Evolutionary conservation across 495 filamentous ascomycete genomes (phyloP).

Genomic region (Aspergillus saccharolyticus): DNA sequence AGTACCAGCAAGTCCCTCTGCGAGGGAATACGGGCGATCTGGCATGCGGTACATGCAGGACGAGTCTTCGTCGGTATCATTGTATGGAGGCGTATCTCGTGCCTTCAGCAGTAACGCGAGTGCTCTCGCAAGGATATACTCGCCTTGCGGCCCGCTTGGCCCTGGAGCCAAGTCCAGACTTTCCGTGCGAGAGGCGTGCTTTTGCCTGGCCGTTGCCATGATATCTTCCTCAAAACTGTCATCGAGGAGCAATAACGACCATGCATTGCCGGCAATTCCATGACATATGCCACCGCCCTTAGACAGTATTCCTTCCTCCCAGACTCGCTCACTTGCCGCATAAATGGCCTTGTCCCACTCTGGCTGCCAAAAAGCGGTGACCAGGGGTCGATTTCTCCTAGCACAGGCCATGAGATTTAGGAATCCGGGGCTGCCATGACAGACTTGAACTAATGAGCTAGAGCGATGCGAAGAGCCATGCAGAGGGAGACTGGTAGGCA

Average conservation of each 20-base stretch:
- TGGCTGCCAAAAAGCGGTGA: slow-evolving; percentile 31
- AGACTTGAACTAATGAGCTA: slow-evolving; percentile 42
- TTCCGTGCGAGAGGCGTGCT: slow-evolving; percentile 18
- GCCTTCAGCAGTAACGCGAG: slow-evolving; percentile 40
- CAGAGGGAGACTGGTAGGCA: slow-evolving; percentile 25
- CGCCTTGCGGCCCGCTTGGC: slow-evolving; percentile 21
- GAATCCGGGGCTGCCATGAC: slow-evolving; percentile 42
- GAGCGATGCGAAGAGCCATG: slow-evolving; percentile 15
- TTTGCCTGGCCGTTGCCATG: slow-evolving; percentile 20
- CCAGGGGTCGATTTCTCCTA: slow-evolving; percentile 24
- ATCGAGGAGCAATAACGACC: slow-evolving; percentile 35
- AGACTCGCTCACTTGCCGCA: slow-evolving; percentile 35
- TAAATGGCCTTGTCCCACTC: slow-evolving; percentile 38
- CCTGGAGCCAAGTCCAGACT: neutral
- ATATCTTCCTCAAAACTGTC: slow-evolving; percentile 23
- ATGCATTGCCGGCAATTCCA: slow-evolving; percentile 43
- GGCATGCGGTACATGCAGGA: slow-evolving; percentile 37
- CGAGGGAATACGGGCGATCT: slow-evolving; percentile 40
- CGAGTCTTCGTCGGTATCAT: slow-evolving; percentile 11
- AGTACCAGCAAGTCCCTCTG: slow-evolving; percentile 43
- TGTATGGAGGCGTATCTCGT: slow-evolving; percentile 39
- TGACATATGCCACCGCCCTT: slow-evolving; percentile 47
- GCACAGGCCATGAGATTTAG: slow-evolving; percentile 34
- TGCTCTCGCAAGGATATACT: slow-evolving; percentile 41
- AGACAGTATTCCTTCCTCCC: slow-evolving; percentile 45